Conservation (phyloP, 495 filamentous ascomycete species). For the Penicillium nucicola region DNA sequence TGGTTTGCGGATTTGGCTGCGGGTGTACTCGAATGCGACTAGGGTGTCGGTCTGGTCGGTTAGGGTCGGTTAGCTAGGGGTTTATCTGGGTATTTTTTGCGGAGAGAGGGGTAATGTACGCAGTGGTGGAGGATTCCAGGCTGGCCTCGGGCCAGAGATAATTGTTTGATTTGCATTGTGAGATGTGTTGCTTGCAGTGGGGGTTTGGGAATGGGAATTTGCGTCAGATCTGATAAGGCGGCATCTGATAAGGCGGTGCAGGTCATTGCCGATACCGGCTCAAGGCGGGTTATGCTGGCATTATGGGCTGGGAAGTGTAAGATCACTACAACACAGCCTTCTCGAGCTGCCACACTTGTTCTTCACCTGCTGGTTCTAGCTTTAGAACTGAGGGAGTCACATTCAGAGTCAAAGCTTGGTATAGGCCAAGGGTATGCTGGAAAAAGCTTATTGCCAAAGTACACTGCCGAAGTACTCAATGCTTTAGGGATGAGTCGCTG, state of each 20-base stretch:
- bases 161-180: slow-evolving; percentile 22
- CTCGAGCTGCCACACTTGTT: too few species aligned
- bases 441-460: slow-evolving; percentile 29
- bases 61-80: background rate
- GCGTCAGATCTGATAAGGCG: slow-evolving; percentile 24
- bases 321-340: background rate
- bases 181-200: background rate
- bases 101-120: slow-evolving; percentile 2
- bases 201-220: background rate
- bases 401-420: slow-evolving; percentile 9
- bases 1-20: slow-evolving; percentile 19
- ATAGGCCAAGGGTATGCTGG: slow-evolving; percentile 13
- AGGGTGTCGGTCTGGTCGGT: slow-evolving; percentile 16
- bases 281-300: background rate
- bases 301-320: slow-evolving; percentile 4
- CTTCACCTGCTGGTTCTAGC: too few species aligned
- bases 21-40: slow-evolving; percentile 28
- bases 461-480: slow-evolving; percentile 28
- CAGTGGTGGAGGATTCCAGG: slow-evolving; percentile 27
- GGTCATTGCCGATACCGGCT: background rate
- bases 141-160: slow-evolving; percentile 19
- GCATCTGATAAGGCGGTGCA: slow-evolving; percentile 8
- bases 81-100: background rate
- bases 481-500: slow-evolving; percentile 26
- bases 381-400: too few species aligned